phyloP scores from a whole-genome alignment of 2,329 filamentous ascomycete genomes.

The Cercospora sp. region DNA sequence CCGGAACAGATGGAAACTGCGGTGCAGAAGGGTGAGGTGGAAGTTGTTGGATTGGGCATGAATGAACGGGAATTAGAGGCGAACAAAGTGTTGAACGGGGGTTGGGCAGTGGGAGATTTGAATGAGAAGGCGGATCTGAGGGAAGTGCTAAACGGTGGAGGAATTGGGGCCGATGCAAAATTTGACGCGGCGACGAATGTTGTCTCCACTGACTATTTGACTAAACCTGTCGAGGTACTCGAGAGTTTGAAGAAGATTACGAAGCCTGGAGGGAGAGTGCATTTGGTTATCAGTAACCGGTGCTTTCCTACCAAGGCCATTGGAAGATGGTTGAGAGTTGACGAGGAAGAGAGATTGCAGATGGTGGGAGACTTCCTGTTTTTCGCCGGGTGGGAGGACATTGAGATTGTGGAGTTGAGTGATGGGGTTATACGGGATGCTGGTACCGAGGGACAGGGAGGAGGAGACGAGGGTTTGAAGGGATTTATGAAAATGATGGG shows the following conservation, averaged over 20 bases:
- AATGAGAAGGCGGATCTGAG: constrained; percentile 44
- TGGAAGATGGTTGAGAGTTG: constrained; percentile 49
- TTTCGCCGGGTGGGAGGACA: constrained; percentile 54
- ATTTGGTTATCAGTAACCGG: constrained; percentile 54
- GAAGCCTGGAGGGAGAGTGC: constrained; percentile 49
- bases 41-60: constrained; percentile 53
- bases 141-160: constrained; percentile 21
- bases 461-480: constrained; percentile 24
- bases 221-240: constrained; percentile 50
- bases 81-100: constrained; percentile 44
- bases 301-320: constrained; percentile 58
- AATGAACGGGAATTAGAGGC: constrained; percentile 48
- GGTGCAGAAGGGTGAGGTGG: constrained; percentile 37
- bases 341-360: constrained; percentile 48
- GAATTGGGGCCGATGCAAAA: constrained; percentile 8
- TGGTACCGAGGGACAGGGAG: constrained; percentile 11
- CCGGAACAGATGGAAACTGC: constrained; percentile 40
- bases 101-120: constrained; percentile 46
- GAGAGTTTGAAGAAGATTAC: constrained; percentile 44
- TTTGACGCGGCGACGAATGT: constrained; percentile 54
- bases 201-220: constrained; percentile 56
- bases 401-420: constrained; percentile 56
- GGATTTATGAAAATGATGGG: constrained; percentile 39
- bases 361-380: constrained; percentile 57
- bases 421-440: constrained; percentile 38